A percentile compares a stretch with the other conserved stretches of the same genome.
Conservation (phyloP, 225 moss, liverwort and hornwort genomes). For the Rhytidiadelphus loreus region DNA sequence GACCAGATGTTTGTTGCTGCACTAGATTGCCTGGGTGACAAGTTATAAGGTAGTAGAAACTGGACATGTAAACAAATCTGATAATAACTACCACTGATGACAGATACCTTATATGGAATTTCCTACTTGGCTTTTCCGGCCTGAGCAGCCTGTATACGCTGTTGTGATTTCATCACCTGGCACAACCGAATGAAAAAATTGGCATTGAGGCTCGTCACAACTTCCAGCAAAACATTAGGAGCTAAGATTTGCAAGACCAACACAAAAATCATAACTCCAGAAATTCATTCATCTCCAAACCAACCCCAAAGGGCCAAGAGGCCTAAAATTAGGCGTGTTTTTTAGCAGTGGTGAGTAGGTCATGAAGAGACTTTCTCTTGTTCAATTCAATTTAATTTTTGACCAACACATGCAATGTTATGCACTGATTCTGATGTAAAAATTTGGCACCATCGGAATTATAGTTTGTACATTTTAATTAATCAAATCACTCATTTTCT, state of each 20-base stretch:
- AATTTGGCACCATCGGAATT: background rate
- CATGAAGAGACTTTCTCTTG: background rate
- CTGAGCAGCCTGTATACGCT: constrained; percentile 64
- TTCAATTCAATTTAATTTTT: background rate
- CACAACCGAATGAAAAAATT: background rate
- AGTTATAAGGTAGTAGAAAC: background rate
- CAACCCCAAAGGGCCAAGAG: background rate
- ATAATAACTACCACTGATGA: background rate
- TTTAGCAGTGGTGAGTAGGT: background rate
- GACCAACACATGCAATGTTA: background rate
- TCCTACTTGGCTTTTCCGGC: constrained; percentile 46
- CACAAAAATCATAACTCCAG: background rate
- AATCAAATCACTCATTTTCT: background rate
- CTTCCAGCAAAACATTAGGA: background rate
- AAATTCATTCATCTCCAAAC: background rate
- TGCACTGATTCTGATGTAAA: background rate
- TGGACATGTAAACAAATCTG: background rate
- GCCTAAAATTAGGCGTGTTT: background rate
- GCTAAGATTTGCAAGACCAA: background rate
- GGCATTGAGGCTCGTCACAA: background rate
- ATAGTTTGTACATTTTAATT: background rate
- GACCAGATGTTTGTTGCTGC: background rate
- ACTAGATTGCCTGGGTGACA: background rate
- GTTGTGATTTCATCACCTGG: constrained; percentile 69
- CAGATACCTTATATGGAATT: background rate